phyloP scores from a whole-genome alignment of 805 yeast species.

The Monosporozyma solicola region DNA sequence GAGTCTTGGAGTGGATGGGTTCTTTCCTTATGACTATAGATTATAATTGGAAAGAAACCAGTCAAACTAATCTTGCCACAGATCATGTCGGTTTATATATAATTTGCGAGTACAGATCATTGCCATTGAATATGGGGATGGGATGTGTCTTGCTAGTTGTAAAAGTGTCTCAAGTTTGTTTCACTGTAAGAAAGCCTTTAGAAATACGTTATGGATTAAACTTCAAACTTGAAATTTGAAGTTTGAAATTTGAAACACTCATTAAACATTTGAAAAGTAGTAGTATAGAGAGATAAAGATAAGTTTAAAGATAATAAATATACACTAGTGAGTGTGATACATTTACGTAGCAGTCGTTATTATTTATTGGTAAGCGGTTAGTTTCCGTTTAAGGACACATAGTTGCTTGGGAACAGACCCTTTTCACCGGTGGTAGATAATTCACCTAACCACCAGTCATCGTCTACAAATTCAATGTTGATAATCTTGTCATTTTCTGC shows the following conservation, averaged over 20 bases:
- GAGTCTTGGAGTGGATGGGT: background rate
- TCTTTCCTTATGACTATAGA: background rate
- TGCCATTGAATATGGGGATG: background rate
- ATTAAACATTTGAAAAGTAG: background rate
- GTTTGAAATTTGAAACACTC: background rate
- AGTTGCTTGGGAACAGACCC: conserved; percentile 89
- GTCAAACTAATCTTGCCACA: no score
- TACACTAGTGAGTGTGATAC: background rate
- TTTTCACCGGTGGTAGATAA: conserved; percentile 54
- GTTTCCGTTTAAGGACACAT: conserved; percentile 41
- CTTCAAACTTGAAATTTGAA: background rate
- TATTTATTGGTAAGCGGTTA: background rate
- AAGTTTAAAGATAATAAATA: background rate
- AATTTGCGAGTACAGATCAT: background rate
- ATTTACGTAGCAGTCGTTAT: conserved; percentile 5
- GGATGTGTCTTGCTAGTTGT: background rate
- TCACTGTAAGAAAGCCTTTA: background rate
- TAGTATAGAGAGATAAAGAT: background rate
- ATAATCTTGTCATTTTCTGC: conserved; percentile 73
- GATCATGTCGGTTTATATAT: no score
- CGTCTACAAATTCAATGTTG: conserved; percentile 82
- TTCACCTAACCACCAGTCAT: conserved; percentile 96
- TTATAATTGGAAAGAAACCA: no score
- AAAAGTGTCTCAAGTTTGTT: background rate
- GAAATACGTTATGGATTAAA: no score